Percentiles rank a stretch among this genome's conserved stretches.
Evolutionary conservation across 257 asterid species (phyloP).

Genomic region (Linaria vulgaris): DNA sequence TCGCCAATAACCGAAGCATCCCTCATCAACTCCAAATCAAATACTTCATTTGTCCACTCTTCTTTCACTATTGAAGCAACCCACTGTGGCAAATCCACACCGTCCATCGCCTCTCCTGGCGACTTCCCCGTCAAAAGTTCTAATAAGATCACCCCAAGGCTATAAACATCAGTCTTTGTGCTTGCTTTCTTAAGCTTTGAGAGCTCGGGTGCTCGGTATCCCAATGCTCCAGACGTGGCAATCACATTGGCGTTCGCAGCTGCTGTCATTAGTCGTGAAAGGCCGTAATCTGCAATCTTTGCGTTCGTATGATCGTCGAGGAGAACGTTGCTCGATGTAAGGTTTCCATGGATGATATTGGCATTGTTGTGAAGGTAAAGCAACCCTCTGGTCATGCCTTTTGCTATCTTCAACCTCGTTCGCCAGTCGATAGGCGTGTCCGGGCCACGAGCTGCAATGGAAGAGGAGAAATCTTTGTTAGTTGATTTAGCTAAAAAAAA

Average conservation of each 20-base stretch:
- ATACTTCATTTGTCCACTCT: constrained; percentile 97
- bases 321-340: constrained; percentile 83
- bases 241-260: constrained; percentile 88
- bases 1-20: constrained; percentile 88
- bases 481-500: neutral
- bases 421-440: constrained; percentile 75
- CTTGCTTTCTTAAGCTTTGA: constrained; percentile 89
- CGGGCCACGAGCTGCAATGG: constrained; percentile 67
- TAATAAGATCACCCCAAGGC: constrained; percentile 82
- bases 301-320: constrained; percentile 67
- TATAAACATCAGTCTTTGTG: constrained; percentile 81
- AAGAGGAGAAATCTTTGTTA: neutral
- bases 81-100: constrained; percentile 85
- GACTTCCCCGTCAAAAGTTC: constrained; percentile 94
- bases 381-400: constrained; percentile 81
- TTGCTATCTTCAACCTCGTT: constrained; percentile 74
- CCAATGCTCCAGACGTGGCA: constrained; percentile 89
- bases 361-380: constrained; percentile 74
- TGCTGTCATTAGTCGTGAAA: constrained; percentile 80
- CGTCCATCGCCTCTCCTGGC: constrained; percentile 81
- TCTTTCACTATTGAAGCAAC: constrained; percentile 94
- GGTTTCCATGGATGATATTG: constrained; percentile 81
- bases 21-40: constrained; percentile 88
- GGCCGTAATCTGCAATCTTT: constrained; percentile 81
- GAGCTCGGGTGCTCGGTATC: constrained; percentile 94